Percentiles rank a stretch among this genome's conserved stretches.
phyloP scores from a whole-genome alignment of 192 early-diverging fungal species.

The Phlyctochytrium bullatum region DNA sequence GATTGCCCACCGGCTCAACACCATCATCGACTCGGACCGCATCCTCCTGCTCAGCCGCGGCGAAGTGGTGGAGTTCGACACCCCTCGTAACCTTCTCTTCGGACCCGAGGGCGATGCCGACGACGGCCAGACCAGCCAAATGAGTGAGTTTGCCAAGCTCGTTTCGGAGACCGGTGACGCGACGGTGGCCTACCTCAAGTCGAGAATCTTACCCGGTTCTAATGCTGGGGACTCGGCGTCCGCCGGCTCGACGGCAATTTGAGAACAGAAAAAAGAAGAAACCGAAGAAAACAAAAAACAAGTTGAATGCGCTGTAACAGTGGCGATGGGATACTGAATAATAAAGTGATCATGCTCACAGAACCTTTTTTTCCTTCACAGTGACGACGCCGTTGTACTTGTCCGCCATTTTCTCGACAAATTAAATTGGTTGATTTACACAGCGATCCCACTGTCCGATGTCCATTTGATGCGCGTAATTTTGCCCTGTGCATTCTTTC shows the following conservation, averaged over 20 bases:
- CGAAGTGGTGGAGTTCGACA: conserved; percentile 45
- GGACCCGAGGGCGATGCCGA: no score
- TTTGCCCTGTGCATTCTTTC: background rate
- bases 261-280: background rate
- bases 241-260: no score
- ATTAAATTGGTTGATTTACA: background rate
- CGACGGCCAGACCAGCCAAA: conserved; percentile 30
- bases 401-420: background rate
- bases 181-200: conserved; percentile 52
- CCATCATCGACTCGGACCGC: conserved; percentile 42
- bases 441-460: background rate
- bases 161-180: conserved; percentile 64
- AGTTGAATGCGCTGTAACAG: no score
- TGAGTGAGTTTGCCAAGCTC: conserved; percentile 51
- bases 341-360: background rate
- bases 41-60: conserved; percentile 45
- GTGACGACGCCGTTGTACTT: background rate
- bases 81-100: conserved; percentile 45
- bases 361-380: background rate
- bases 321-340: background rate
- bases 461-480: background rate
- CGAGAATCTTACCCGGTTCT: background rate
- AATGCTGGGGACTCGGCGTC: no score
- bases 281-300: background rate
- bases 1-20: conserved; percentile 42